Base-by-base conservation (phyloP, 495 filamentous ascomycete genomes). In the Poronia punctata region DNA sequence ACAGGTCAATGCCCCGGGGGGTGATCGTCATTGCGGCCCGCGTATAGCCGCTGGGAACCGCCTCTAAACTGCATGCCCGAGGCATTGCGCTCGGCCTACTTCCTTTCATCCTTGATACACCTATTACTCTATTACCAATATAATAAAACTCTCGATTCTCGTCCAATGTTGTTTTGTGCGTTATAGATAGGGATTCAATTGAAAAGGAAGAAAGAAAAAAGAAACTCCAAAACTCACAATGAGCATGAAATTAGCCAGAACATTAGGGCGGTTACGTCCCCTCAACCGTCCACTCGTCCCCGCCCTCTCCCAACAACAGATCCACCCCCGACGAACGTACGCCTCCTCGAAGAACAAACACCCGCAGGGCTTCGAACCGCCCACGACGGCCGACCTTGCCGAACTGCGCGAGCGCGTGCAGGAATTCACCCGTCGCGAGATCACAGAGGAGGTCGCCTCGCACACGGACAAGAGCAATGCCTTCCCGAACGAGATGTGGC, bases 401-500 rank as follows among this genome's bases (percentile, higher is more conserved):
- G 90, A 97, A 60, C 68, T 98, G 23, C 79, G 90, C 38, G 90
- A 96, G 52, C 71, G 86, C 11, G 89, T 95, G 10, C 88, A 90
- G 48, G 92, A 97, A 25, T 98, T 98, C 54, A 82, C 85, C 15
- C 74, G 88, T 70, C 76, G 83, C 24, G 82, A 86, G 57, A 90
- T 98, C 46, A 68, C 88, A 30, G 84, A 84, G 57, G 82, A 88
- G 43, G 72, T 95, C 27, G 92, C 92, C 19, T 73, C 83, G 15
- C 67, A 62, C 25, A 92, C 88, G 26, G 92, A 98, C 70, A 74
- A 76, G 49, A 69, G 68, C 54, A 97, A 98, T 74, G 82, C 80
- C 36, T 98, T 98, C 54, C 92, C 92, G 0, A 67, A 72, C 2
- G 76, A 84, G 7, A 93, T 98, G 85, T 98, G 92, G 92, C 71